Evolutionary conservation across 169 alveolate species (phyloP), one percentile per base, ranked within the genome.

Genomic region (Plasmodium yoelii): DNA sequence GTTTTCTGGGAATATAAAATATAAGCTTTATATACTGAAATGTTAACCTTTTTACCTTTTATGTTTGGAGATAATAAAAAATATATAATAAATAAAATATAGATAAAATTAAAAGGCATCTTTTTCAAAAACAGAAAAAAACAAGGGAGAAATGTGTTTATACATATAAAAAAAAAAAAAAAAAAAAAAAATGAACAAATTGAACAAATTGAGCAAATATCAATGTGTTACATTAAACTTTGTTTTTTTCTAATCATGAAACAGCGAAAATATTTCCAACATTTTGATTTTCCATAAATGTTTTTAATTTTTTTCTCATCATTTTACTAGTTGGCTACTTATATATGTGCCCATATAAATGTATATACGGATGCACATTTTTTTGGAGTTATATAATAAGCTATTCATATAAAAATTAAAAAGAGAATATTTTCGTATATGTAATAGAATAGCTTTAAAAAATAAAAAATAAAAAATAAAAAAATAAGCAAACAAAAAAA

Each of bases 1-100:
- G 19, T 44, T 18, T 24, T 44, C 22, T 47, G 84, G 12, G 84
- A 15, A 1, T 13, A 65, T 3, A 60, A 18, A 34, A 74, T 44
- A 61, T 61, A 74, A 18, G 75, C 88, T 46, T 74, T 74, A n/a
- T 61, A 74, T 15, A 46, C 63, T 44, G 44, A 74, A 44, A 60
- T 60, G 6, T 74, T 24, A 4, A 51, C 19, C 44, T 63, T 42
- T 51, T 74, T 74, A 56, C 19, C 63, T 46, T 60, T 46, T 74
- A 56, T 28, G 60, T 59, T 73, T 73, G 34, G 26, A 59, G 28
- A 12, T 59, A 63, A 22, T 49, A 15, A 61, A 22, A 19, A 73
- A 39, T 57, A 73, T 7, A 59, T 8, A 34, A 34, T 34, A 39
- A 73, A 59, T 61, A 73, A 26, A 6, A 28, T 34, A 15, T 49